These are phyloP conservation scores for Zoysia japonica DNA, from an alignment of 176 grass and related monocot genomes.

Conservation along the genomic window DNA sequence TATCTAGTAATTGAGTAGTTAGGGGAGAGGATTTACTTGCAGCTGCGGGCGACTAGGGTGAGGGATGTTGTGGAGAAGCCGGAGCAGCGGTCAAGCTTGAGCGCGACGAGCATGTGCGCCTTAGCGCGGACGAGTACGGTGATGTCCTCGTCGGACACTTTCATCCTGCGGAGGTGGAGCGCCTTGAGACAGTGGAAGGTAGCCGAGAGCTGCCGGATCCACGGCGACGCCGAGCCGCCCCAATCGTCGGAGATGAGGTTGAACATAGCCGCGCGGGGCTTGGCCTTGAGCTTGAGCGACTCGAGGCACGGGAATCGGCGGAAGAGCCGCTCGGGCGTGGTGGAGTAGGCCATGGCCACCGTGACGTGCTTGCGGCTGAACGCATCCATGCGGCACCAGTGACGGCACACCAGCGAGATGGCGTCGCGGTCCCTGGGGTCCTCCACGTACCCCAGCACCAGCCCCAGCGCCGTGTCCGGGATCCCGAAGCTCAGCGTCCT, in stretches of 20 bases:
- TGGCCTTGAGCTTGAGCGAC: slow-evolving; percentile 91
- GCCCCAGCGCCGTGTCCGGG: slow-evolving; percentile 68
- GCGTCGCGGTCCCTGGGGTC: slow-evolving; percentile 87
- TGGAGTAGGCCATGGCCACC: slow-evolving; percentile 87
- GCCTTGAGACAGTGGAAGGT: slow-evolving; percentile 73
- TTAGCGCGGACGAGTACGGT: slow-evolving; percentile 57
- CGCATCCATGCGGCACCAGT: slow-evolving; percentile 75
- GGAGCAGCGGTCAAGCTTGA: slow-evolving; percentile 94
- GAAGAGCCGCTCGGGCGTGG: slow-evolving; percentile 65
- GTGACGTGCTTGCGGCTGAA: slow-evolving; percentile 85
- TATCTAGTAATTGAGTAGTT: background rate
- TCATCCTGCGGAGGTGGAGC: slow-evolving; percentile 90
- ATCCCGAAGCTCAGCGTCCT: slow-evolving; percentile 68
- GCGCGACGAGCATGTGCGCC: slow-evolving; percentile 62
- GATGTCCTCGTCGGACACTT: slow-evolving; percentile 65
- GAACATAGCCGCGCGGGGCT: slow-evolving; percentile 94
- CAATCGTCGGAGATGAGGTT: slow-evolving; percentile 91
- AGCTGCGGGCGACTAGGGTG: slow-evolving; percentile 57
- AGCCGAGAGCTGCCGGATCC: slow-evolving; percentile 61
- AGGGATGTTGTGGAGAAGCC: slow-evolving; percentile 85
- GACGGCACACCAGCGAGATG: slow-evolving; percentile 86
- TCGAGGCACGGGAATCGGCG: slow-evolving; percentile 79
- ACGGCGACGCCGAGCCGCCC: slow-evolving; percentile 79
- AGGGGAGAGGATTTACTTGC: slow-evolving; percentile 56
- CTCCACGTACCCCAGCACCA: slow-evolving; percentile 74